Base-by-base conservation (phyloP, 331 rosid species). In the Pyracantha coccinea region DNA sequence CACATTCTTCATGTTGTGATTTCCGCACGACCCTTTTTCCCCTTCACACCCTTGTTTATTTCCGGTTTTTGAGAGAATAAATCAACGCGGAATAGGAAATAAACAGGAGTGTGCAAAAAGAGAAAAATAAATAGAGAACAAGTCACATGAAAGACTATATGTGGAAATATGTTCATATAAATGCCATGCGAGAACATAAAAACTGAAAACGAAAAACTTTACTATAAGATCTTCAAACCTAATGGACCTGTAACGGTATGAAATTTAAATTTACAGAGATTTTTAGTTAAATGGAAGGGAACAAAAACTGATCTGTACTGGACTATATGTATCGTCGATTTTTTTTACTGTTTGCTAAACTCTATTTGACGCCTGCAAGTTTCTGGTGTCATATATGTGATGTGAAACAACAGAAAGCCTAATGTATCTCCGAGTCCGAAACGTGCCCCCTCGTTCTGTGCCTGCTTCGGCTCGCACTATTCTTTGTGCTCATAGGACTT, bases 371-470 rank as follows among this genome's bases (percentile, higher is more conserved):
- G 73, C 20, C 80, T 0, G 55, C 35, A 31, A 41, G 64, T 57
- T 7, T 55, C 32, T 21, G 20, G 21, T 17, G 20, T 50, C 57
- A 52, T 5, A 19, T 52, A 52, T n/a, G 53, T 32, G 66, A 12
- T 47, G 28, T 55, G 33, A 14, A 54, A 64, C 31, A 38, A 44
- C 33, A 64, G 35, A 28, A 53, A 79, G 54, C 62, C 83, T 84
- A 80, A 63, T 55, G 79, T 70, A 77, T 28, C 8, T 70, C 76
- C 6, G 79, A 79, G 45, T 83, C 81, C 3, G 82, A 77, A 54
- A 65, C 83, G 75, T 74, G 86, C 6, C 78, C 86, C 28, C 33
- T 0, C 3, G 70, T 35, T 62, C 72, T 83, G 27, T 75, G 74
- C 79, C 79, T 80, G 16, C 68, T 54, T 31, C 69, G 17, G 55